These are phyloP conservation scores for Blastobotrys arbuscula DNA, from an alignment of 1,139 yeast genomes.

Conservation along the genomic window DNA sequence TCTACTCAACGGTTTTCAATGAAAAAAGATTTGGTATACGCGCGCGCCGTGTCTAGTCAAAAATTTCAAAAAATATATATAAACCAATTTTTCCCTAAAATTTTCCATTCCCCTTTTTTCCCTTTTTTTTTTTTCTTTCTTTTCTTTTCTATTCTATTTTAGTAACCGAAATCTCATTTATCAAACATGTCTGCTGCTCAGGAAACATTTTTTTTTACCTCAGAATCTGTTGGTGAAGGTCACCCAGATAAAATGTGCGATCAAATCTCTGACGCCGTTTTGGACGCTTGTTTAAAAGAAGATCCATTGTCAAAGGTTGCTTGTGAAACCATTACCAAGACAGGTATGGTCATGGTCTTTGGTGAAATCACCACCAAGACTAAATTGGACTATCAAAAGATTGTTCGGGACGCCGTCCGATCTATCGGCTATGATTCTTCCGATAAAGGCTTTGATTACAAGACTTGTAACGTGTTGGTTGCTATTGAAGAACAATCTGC, in stretches of 20 bases:
- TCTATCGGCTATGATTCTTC: slow-evolving; percentile 97
- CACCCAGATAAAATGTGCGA: slow-evolving; percentile 99
- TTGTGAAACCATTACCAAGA: slow-evolving; percentile 98
- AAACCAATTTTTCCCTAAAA: background rate
- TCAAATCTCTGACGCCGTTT: slow-evolving; percentile 97
- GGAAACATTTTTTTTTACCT: slow-evolving; percentile 59
- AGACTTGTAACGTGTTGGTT: slow-evolving; percentile 97
- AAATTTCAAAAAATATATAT: background rate
- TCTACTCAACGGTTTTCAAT: background rate
- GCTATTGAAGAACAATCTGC: slow-evolving; percentile 99
- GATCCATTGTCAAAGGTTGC: slow-evolving; percentile 99
- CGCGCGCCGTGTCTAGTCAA: background rate
- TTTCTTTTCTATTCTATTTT: slow-evolving; percentile 8
- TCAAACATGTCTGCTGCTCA: background rate
- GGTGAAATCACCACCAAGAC: slow-evolving; percentile 99
- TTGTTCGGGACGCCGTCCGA: slow-evolving; percentile 96
- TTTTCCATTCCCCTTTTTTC: slow-evolving; percentile 3
- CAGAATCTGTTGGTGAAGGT: slow-evolving; percentile 97
- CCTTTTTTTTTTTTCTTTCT: background rate
- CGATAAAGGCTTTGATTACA: slow-evolving; percentile 97
- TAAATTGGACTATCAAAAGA: slow-evolving; percentile 89
- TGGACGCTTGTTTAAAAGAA: slow-evolving; percentile 92
- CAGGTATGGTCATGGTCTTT: slow-evolving; percentile 98
- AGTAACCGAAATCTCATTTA: slow-evolving; percentile 11
- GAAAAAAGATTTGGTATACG: background rate